Conservation (phyloP, 2,329 filamentous ascomycete genomes). For the Dryadomyces quercus-mongolicae region DNA sequence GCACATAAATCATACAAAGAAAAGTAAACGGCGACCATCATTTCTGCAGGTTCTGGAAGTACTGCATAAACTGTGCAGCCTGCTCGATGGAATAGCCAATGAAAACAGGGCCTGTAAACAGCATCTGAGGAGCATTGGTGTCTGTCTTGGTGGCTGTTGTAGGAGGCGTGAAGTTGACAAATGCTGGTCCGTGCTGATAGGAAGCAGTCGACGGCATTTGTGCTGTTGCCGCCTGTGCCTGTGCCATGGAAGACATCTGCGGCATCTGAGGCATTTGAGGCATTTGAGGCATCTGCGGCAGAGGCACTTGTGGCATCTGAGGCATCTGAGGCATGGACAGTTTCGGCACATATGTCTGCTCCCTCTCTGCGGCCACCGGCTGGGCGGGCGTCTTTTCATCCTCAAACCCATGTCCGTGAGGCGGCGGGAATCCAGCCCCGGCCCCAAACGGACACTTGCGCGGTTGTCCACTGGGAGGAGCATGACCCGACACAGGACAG, state of each 20-base stretch:
- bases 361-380: neutral
- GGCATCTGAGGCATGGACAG: neutral
- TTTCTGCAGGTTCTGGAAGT: constrained; percentile 26
- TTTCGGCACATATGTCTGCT: neutral
- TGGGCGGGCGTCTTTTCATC: neutral
- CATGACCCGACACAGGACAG: neutral
- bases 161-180: constrained; percentile 28
- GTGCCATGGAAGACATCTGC: neutral
- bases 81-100: constrained; percentile 82
- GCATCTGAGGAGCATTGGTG: constrained; percentile 44
- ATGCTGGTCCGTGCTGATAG: constrained; percentile 26
- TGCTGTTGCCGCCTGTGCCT: neutral
- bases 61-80: constrained; percentile 62
- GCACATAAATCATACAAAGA: constrained; percentile 2
- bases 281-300: neutral
- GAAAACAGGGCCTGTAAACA: constrained; percentile 89
- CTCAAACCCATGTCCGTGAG: neutral
- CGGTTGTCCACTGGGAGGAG: constrained; percentile 1
- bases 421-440: neutral
- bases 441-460: constrained; percentile 44
- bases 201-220: constrained; percentile 5
- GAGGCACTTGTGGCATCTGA: neutral
- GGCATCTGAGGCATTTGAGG: constrained; percentile 13
- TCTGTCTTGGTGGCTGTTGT: neutral
- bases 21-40: neutral